These are phyloP conservation scores for Neodidymelliopsis sp. DNA, from an alignment of 2,329 filamentous ascomycete genomes.

Conservation along the genomic window DNA sequence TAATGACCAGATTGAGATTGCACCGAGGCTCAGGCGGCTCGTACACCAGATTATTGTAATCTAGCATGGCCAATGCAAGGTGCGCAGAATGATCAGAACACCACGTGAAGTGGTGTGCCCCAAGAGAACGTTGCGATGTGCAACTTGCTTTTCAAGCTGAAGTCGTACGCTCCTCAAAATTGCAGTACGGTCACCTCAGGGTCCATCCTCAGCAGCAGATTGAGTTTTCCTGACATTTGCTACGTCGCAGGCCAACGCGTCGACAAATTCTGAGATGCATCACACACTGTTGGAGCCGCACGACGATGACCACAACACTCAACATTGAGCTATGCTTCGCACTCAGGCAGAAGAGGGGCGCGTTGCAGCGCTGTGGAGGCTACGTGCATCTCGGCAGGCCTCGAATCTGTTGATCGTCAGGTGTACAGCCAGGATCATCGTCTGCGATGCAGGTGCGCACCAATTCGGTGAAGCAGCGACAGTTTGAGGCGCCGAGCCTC, in stretches of 20 bases:
- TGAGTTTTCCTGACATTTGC: conserved; percentile 1
- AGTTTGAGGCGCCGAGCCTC: conserved; percentile 20
- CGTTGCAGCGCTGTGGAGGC: conserved; percentile 11
- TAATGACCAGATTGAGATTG: conserved; percentile 14
- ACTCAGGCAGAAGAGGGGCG: conserved; percentile 2
- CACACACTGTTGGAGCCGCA: conserved; percentile 6
- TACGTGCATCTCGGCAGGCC: conserved; percentile 15
- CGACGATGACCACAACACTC: not conserved
- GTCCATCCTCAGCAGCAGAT: not conserved
- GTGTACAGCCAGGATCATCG: conserved; percentile 10
- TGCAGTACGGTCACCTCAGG: conserved; percentile 1
- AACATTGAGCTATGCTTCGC: not conserved
- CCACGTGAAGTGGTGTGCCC: conserved; percentile 20
- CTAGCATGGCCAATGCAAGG: conserved; percentile 12
- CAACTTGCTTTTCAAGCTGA: conserved; percentile 10
- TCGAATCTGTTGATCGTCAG: conserved; percentile 15
- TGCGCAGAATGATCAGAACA: conserved; percentile 14
- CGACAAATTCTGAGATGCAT: conserved; percentile 1
- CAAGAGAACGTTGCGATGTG: conserved; percentile 10
- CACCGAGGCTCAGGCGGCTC: conserved; percentile 8
- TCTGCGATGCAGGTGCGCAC: conserved; percentile 13
- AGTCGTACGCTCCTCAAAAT: conserved; percentile 1
- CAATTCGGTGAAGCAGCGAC: conserved; percentile 19
- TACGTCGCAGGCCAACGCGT: not conserved
- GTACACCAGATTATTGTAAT: conserved; percentile 20